These are phyloP conservation scores for Hirschfeldia incana DNA, from an alignment of 345 rosid genomes.

Conservation along the genomic window DNA sequence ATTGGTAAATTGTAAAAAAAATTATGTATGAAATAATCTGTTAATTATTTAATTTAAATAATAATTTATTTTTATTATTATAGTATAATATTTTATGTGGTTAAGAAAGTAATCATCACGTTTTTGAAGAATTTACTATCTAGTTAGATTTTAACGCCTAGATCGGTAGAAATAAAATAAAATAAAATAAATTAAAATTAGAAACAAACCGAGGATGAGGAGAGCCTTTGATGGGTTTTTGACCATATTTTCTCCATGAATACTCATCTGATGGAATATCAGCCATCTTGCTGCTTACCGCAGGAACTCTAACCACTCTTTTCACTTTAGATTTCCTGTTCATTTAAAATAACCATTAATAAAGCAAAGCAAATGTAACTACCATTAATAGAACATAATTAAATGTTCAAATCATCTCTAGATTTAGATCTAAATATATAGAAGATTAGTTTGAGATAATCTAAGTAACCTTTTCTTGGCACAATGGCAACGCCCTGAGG, in stretches of 20 bases:
- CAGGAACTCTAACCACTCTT: conserved; percentile 77
- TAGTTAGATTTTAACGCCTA: too few species aligned
- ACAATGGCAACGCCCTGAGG: conserved; percentile 87
- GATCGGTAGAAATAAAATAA: too few species aligned
- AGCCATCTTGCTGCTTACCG: conserved; percentile 80
- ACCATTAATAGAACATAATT: not conserved
- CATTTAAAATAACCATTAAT: not conserved
- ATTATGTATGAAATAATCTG: too few species aligned
- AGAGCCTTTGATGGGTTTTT: conserved; percentile 96
- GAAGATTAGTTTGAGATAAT: not conserved
- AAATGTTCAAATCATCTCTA: not conserved
- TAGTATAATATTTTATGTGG: too few species aligned
- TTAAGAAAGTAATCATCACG: too few species aligned
- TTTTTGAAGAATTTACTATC: too few species aligned
- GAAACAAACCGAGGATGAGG: conserved; percentile 76
- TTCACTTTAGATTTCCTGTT: conserved; percentile 71
- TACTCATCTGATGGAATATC: conserved; percentile 89
- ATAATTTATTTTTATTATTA: too few species aligned
- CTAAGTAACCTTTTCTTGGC: conserved; percentile 73
- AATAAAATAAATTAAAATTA: not conserved
- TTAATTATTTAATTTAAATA: too few species aligned
- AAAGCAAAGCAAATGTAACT: not conserved
- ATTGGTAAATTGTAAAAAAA: not conserved
- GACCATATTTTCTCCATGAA: conserved; percentile 98
- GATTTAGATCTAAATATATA: not conserved